Evolutionary conservation across 1,284 basidiomycete species (phyloP).

Genomic region (Ustilago shanxiensis): DNA sequence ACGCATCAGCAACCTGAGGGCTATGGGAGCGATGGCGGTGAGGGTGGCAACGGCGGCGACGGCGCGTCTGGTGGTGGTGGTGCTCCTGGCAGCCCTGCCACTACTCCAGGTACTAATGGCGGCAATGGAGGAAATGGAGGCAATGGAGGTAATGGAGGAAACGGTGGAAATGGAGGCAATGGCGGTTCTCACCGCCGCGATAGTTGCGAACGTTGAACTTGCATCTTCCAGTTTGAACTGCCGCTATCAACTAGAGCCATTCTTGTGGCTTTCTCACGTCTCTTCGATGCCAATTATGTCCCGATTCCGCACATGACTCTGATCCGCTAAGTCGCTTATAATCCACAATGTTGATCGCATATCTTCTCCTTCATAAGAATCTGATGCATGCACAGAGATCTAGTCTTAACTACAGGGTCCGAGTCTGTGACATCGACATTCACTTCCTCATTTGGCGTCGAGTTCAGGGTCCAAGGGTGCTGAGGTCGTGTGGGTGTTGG

Average conservation of each 20-base stretch:
- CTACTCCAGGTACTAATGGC: conserved; percentile 8
- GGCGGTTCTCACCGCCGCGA: background rate
- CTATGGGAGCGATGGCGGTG: conserved; percentile 22
- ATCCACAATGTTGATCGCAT: conserved; percentile 2
- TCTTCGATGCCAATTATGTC: conserved; percentile 1
- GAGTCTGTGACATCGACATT: background rate
- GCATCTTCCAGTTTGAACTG: background rate
- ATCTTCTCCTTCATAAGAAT: too few species aligned
- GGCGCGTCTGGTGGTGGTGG: conserved; percentile 22
- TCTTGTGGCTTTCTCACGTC: background rate
- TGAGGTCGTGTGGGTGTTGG: conserved; percentile 5
- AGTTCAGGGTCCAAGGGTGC: conserved; percentile 15
- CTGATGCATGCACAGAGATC: background rate
- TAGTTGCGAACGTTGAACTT: too few species aligned
- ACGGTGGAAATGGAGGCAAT: conserved; percentile 10
- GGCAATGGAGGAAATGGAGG: conserved; percentile 14
- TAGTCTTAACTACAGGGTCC: background rate
- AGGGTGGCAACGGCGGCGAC: conserved; percentile 19
- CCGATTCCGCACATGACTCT: conserved; percentile 5
- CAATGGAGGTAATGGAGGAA: conserved; percentile 15
- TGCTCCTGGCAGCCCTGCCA: conserved; percentile 1
- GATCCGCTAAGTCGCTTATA: background rate
- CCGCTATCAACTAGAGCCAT: background rate
- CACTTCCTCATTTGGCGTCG: background rate
- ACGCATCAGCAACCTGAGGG: conserved; percentile 9